phyloP scores from a whole-genome alignment of 202 grass and related monocot species.

The Zoysia matrella region DNA sequence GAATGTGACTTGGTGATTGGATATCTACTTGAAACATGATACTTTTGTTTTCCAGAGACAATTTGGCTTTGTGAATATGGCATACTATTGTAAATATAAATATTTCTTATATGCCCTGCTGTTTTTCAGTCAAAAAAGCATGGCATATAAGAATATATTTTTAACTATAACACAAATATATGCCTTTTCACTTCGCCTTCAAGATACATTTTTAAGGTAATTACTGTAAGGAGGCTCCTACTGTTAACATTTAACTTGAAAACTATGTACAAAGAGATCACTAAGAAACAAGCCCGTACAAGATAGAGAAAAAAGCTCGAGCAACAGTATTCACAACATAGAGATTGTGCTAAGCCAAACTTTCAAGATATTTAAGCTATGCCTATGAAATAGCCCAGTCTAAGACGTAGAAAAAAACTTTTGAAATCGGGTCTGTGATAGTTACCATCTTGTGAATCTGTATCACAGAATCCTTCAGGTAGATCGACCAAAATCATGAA shows the following conservation, averaged over 20 bases:
- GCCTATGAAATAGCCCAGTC: constrained; percentile 8
- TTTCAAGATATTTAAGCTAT: constrained; percentile 17
- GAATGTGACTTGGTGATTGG: constrained; percentile 11
- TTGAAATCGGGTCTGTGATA: constrained; percentile 13
- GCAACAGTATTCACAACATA: background rate
- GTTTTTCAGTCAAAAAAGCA: no score
- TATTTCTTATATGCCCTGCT: no score
- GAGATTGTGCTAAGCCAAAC: background rate
- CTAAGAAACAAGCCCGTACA: background rate
- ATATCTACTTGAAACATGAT: constrained; percentile 20
- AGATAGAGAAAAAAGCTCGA: background rate
- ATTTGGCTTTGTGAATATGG: constrained; percentile 4
- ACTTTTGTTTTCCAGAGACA: background rate
- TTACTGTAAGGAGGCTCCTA: background rate
- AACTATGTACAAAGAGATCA: background rate
- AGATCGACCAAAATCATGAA: constrained; percentile 50
- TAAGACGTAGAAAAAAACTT: constrained; percentile 33
- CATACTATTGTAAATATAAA: no score
- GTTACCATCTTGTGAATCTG: constrained; percentile 80
- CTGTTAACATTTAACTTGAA: background rate
- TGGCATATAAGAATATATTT: background rate
- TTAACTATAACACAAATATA: constrained; percentile 3
- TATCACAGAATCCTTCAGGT: constrained; percentile 47
- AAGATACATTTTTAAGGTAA: background rate
- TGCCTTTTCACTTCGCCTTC: constrained; percentile 1